Conservation (phyloP, 345 rosid species). For the Pugionium cornutum region DNA sequence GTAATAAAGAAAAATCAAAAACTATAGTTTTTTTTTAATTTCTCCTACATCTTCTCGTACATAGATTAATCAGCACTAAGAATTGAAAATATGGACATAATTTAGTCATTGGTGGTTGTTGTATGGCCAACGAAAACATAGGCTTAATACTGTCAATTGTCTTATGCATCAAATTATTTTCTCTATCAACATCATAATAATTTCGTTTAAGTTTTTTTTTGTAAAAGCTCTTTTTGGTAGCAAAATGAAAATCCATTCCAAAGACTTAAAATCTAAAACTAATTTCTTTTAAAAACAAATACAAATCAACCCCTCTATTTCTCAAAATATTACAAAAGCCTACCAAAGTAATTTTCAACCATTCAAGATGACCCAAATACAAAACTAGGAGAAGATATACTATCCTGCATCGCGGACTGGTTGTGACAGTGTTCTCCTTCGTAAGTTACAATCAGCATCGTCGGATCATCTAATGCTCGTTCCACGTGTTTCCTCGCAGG, state of each 20-base stretch:
- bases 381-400: slow-evolving; percentile 36
- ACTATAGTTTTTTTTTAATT: too few relatives aligned
- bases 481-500: slow-evolving; percentile 97
- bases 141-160: too few relatives aligned
- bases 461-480: slow-evolving; percentile 71
- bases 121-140: too few relatives aligned
- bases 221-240: slow-evolving; percentile 4
- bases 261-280: slow-evolving; percentile 16
- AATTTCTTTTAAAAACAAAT: background rate
- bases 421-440: slow-evolving; percentile 84
- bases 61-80: too few relatives aligned
- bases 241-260: slow-evolving; percentile 22
- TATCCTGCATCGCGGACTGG: slow-evolving; percentile 53
- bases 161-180: too few relatives aligned
- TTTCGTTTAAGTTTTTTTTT: background rate
- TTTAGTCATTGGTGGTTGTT: too few relatives aligned
- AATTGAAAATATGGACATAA: too few relatives aligned
- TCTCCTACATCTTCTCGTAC: too few relatives aligned
- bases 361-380: slow-evolving; percentile 52
- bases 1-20: too few relatives aligned
- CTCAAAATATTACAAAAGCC: slow-evolving; percentile 32
- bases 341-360: slow-evolving; percentile 29
- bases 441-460: slow-evolving; percentile 85
- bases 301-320: slow-evolving; percentile 24
- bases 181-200: too few relatives aligned